These are phyloP conservation scores for Aspergillus quadrilineatus DNA, from an alignment of 2,329 filamentous ascomycete species.

Conservation along the genomic window DNA sequence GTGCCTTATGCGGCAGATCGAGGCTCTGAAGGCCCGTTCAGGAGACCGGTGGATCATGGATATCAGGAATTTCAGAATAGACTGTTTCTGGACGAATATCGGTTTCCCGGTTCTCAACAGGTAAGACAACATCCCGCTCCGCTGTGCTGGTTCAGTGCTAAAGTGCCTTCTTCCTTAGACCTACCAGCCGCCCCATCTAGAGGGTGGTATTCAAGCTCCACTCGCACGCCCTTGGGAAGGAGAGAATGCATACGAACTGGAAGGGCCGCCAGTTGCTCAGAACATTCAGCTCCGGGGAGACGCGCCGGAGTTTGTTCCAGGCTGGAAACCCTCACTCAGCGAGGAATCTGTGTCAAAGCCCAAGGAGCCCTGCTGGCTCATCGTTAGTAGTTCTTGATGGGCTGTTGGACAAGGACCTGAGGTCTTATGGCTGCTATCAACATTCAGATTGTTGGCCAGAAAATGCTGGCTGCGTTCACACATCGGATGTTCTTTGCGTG, in stretches of 20 bases:
- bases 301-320: conserved; percentile 25
- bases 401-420: neutral
- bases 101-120: conserved; percentile 15
- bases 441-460: neutral
- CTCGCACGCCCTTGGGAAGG: neutral
- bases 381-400: conserved; percentile 5
- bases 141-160: neutral
- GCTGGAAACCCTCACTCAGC: neutral
- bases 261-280: neutral
- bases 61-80: conserved; percentile 4
- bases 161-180: neutral
- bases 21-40: neutral
- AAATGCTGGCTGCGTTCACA: neutral
- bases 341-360: neutral
- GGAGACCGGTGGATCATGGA: neutral
- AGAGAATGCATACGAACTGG: neutral
- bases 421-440: too few relatives aligned
- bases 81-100: conserved; percentile 16
- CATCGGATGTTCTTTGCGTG: neutral
- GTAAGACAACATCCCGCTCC: conserved; percentile 2
- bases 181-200: conserved; percentile 13
- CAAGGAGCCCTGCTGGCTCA: conserved; percentile 11
- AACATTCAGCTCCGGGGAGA: conserved; percentile 21
- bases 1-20: neutral
- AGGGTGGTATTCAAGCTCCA: neutral